Evolutionary conservation across 305 asterid genomes (phyloP), one percentile per base, ranked within the genome.

Genomic region (Striga hermonthica): DNA sequence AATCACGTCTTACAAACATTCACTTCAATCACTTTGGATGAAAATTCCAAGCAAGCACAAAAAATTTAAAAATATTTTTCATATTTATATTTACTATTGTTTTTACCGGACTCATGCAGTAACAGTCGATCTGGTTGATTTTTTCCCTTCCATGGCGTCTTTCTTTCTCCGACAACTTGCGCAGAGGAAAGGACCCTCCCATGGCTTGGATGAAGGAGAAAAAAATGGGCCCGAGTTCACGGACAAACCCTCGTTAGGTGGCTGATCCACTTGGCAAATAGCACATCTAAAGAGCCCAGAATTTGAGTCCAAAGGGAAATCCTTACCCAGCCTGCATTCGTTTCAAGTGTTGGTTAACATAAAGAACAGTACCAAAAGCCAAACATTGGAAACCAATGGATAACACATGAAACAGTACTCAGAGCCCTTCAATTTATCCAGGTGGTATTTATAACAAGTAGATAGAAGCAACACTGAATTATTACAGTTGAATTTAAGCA

Each of bases 171-270:
- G 77, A 75, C 98, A 92, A 68, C 73, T 89, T 50, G 88, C 80
- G 55, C 99, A 94, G 62, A 94, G 96, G 81, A 94, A 90, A 60
- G 99, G 99, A 49, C 98, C 97, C 77, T 87, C 96, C 95, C 97
- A 92, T 48, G 97, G 96, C 78, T 78, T 89, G 62, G 96, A 84
- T 38, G 91, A 80, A 34, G 97, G 97, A 3, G 98, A 84, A 75
- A 87, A 90, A 78, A 78, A 88, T 59, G 97, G 95, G 57, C 91
- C 95, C 0, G 98, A 83, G 73, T 87, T 92, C n/a, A 89, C 88
- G 9, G 95, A 88, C 63, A 90, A 76, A 37, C 95, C 96, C 62
- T 90, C 99, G 36, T 83, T 68, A 11, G 92, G 81, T 63, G 89
- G 97, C 78, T 83, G 90, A 75, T 90, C 96, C 45, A 65, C 87